Evolutionary conservation across 176 grass and related monocot species (phyloP), one percentile per base, ranked within the genome.

Genomic region (Oryza meridionalis): DNA sequence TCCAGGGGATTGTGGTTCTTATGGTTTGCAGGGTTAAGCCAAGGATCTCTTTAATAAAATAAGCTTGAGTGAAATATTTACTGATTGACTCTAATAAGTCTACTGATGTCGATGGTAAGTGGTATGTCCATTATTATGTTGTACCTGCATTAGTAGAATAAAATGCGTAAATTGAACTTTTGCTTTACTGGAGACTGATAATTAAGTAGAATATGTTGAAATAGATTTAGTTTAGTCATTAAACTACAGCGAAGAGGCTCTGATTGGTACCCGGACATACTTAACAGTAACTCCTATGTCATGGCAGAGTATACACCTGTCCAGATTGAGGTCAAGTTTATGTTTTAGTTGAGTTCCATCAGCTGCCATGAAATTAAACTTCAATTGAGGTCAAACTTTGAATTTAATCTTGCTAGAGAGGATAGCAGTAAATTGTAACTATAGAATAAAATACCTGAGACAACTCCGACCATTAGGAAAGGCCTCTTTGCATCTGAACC

Each of bases 51-150:
- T 78, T 64, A 32, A 33, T 21, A 0, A 31, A 8, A 66, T 29
- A 46, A 40, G 21, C 47, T 80, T 71, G 5, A 26, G 2, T 66
- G 55, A 51, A 64, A 76, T 83, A 86, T 86, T 89, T 84, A 92
- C 90, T 67, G 84, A 38, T 79, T 83, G 1, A 86, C 79, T 76
- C 51, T 86, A 25, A 75, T 64, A 16, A 89, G 69, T 70, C 90
- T 86, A 43, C 24, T 70, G 12, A 89, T 76, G 58, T 92, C 84
- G 13, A 92, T 77, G 5, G 86, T 92, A 72, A 92, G 86, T 19
- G 86, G 90, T 43, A 89, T 3, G 62, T 92, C 90, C 66, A 89
- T 45, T 25, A 92, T 86, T 80, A 92, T 71, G n/a, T 89, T 92
- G 83, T 92, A 83, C 82, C 86, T 92, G 68, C 24, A 88, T 59